phyloP scores from a whole-genome alignment of 176 grass and related monocot species.

The Coix lacrymajobi region DNA sequence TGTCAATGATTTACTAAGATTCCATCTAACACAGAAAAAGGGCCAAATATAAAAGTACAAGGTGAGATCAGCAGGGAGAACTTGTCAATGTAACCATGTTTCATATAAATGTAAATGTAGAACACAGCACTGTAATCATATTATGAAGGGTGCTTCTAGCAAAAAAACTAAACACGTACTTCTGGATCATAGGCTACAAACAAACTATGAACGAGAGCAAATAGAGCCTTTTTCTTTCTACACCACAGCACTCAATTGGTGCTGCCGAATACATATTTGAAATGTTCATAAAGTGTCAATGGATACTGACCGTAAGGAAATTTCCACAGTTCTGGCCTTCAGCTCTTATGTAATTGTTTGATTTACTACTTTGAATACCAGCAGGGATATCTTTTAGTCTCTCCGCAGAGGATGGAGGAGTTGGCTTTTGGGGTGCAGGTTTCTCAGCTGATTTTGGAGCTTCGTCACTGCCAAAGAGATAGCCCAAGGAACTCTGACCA shows the following conservation, averaged over 20 bases:
- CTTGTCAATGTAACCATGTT: background rate
- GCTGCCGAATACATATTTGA: background rate
- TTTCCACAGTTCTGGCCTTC: conserved; percentile 65
- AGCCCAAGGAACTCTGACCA: conserved; percentile 65
- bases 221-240: background rate
- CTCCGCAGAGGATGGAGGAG: conserved; percentile 40
- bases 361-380: conserved; percentile 47
- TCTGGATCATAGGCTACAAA: background rate
- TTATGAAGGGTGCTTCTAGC: background rate
- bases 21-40: background rate
- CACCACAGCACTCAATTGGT: background rate
- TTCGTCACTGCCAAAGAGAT: conserved; percentile 54
- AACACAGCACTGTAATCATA: background rate
- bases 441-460: conserved; percentile 41
- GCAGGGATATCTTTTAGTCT: conserved; percentile 53
- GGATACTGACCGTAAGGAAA: conserved; percentile 46
- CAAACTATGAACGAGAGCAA: background rate
- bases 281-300: background rate
- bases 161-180: background rate
- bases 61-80: background rate
- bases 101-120: background rate
- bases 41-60: background rate
- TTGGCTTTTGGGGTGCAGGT: conserved; percentile 29
- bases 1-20: background rate
- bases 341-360: conserved; percentile 43